Evolutionary conservation across 495 filamentous ascomycete species (phyloP).

Genomic region (Penicillium lividum): DNA sequence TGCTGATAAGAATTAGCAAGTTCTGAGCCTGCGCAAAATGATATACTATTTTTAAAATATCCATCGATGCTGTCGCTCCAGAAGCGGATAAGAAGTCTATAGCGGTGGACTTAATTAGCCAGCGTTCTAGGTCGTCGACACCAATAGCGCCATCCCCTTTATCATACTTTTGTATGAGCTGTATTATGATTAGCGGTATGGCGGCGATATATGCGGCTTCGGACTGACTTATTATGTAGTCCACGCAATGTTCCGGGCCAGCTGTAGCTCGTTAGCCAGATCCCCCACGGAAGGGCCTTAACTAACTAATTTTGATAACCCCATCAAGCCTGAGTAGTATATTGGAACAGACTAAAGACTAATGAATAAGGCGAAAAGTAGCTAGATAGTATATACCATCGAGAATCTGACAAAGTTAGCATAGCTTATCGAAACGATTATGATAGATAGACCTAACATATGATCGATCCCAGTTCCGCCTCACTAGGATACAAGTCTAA

Average conservation of each 20-base stretch:
- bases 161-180: constrained; percentile 39
- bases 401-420: constrained; percentile 13
- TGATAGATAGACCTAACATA: constrained; percentile 3
- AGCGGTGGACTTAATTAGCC: constrained; percentile 27
- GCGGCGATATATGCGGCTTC: constrained; percentile 20
- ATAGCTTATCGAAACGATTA: not conserved
- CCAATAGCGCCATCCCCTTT: constrained; percentile 34
- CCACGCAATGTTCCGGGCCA: constrained; percentile 7
- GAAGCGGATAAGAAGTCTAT: constrained; percentile 25
- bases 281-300: not conserved
- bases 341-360: not conserved
- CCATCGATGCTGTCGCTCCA: constrained; percentile 20
- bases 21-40: no score
- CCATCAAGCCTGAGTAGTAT: constrained; percentile 13
- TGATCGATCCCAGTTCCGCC: constrained; percentile 12
- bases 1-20: constrained; percentile 10
- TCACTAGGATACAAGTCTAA: constrained; percentile 6
- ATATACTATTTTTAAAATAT: constrained; percentile 17
- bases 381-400: constrained; percentile 7
- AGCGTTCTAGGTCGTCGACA: constrained; percentile 32
- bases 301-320: constrained; percentile 15
- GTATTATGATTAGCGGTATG: constrained; percentile 29
- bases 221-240: not conserved
- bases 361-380: constrained; percentile 4
- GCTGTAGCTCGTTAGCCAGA: constrained; percentile 8